These are phyloP conservation scores for Yamadazyma triangularis DNA, from an alignment of 1,139 yeast genomes.

Conservation along the genomic window DNA sequence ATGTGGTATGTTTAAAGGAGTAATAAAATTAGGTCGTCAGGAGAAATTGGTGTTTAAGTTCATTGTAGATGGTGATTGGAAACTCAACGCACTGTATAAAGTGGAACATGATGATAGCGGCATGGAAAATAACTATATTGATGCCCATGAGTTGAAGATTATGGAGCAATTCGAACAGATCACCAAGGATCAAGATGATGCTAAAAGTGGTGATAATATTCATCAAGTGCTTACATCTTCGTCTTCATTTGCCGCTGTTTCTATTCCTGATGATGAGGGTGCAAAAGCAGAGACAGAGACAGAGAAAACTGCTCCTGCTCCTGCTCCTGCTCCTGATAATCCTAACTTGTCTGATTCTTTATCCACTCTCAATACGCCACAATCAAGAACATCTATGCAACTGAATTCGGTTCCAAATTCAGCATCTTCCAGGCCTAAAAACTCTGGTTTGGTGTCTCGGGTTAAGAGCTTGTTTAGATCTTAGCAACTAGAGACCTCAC, in stretches of 20 bases:
- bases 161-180: conserved; percentile 12
- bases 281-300: background rate
- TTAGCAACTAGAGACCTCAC: conserved; percentile 1
- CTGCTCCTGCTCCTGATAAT: background rate
- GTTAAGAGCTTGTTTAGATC: conserved; percentile 30
- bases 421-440: conserved; percentile 3
- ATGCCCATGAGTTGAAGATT: conserved; percentile 21
- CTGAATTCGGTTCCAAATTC: conserved; percentile 10
- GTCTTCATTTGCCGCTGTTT: conserved; percentile 42
- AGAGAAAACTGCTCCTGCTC: background rate
- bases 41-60: conserved; percentile 31
- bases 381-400: conserved; percentile 5
- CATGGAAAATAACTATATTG: conserved; percentile 32
- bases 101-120: conserved; percentile 32
- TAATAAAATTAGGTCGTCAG: conserved; percentile 16
- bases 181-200: conserved; percentile 1
- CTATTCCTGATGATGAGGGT: conserved; percentile 19
- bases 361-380: conserved; percentile 10
- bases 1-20: conserved; percentile 11
- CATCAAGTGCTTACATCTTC: conserved; percentile 28
- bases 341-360: conserved; percentile 11
- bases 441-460: conserved; percentile 21
- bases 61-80: conserved; percentile 33
- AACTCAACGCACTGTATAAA: conserved; percentile 20
- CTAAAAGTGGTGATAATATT: conserved; percentile 3